phyloP scores from a whole-genome alignment of 78 protist species.

The Dictyostelium intermedium region DNA sequence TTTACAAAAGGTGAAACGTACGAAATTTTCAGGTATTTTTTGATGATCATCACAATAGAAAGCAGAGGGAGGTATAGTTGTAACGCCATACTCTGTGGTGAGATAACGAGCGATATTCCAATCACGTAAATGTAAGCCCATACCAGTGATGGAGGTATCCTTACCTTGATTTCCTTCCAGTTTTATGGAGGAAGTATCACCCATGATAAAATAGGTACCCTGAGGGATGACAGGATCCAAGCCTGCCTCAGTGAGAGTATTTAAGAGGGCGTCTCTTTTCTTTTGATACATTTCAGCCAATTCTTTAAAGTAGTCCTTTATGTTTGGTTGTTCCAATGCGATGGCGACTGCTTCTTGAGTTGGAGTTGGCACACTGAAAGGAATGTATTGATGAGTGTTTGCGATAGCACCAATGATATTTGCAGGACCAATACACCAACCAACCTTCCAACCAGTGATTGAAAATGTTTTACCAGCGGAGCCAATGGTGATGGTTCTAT shows the following conservation, averaged over 20 bases:
- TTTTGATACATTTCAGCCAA: neutral
- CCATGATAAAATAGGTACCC: constrained; percentile 78
- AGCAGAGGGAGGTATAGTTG: constrained; percentile 88
- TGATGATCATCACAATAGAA: constrained; percentile 82
- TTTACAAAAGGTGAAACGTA: constrained; percentile 79
- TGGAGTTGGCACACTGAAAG: constrained; percentile 84
- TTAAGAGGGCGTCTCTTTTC: constrained; percentile 39
- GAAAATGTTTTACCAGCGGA: constrained; percentile 88
- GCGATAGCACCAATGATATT: constrained; percentile 18
- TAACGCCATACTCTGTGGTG: constrained; percentile 85
- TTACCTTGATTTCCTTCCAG: constrained; percentile 48
- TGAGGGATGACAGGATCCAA: constrained; percentile 71
- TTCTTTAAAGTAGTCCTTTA: constrained; percentile 9
- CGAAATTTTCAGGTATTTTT: constrained; percentile 30
- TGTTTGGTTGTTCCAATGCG: constrained; percentile 47
- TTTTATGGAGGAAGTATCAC: constrained; percentile 26
- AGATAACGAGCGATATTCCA: constrained; percentile 87
- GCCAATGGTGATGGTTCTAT: constrained; percentile 87
- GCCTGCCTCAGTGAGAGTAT: constrained; percentile 42
- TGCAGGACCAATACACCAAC: constrained; percentile 87
- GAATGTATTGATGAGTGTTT: constrained; percentile 55
- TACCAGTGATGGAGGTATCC: constrained; percentile 44
- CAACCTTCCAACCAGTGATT: constrained; percentile 91
- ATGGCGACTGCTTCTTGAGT: constrained; percentile 85
- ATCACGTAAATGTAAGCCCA: constrained; percentile 60